phyloP scores from a whole-genome alignment of 2,329 filamentous ascomycete genomes.

The Ophiosphaerella narmari region DNA sequence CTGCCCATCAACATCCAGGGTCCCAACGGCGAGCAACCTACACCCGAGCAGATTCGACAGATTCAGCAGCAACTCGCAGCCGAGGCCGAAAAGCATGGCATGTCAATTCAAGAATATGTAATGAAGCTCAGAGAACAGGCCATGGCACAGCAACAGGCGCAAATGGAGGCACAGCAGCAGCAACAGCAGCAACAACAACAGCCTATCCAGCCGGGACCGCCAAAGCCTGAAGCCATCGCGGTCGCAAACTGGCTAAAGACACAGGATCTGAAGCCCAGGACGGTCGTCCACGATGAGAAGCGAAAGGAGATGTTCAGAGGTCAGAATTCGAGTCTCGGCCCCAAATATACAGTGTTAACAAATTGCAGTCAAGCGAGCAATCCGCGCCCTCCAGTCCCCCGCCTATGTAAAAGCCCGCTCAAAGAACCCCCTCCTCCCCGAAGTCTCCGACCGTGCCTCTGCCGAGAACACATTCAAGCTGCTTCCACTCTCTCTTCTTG shows the following conservation, averaged over 20 bases:
- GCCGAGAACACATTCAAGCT: constrained; percentile 95
- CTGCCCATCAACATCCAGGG: constrained; percentile 26
- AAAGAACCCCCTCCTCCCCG: constrained; percentile 87
- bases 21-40: constrained; percentile 59
- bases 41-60: constrained; percentile 80
- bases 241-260: constrained; percentile 84
- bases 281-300: constrained; percentile 92
- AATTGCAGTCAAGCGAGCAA: constrained; percentile 83
- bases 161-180: constrained; percentile 36
- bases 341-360: constrained; percentile 4
- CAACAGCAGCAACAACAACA: constrained; percentile 58
- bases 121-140: constrained; percentile 59
- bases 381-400: constrained; percentile 85
- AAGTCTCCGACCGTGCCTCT: constrained; percentile 83
- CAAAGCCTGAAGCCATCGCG: constrained; percentile 85
- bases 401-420: constrained; percentile 86
- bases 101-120: constrained; percentile 84
- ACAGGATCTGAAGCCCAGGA: constrained; percentile 86
- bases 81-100: constrained; percentile 82
- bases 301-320: constrained; percentile 98
- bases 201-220: constrained; percentile 76
- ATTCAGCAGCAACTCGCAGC: constrained; percentile 83
- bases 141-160: constrained; percentile 59
- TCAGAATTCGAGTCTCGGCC: constrained; percentile 44
- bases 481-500: constrained; percentile 90